Percentiles rank a stretch among this genome's conserved stretches.
Conservation (phyloP, 805 yeast species). For the Starmera pachycereana region DNA sequence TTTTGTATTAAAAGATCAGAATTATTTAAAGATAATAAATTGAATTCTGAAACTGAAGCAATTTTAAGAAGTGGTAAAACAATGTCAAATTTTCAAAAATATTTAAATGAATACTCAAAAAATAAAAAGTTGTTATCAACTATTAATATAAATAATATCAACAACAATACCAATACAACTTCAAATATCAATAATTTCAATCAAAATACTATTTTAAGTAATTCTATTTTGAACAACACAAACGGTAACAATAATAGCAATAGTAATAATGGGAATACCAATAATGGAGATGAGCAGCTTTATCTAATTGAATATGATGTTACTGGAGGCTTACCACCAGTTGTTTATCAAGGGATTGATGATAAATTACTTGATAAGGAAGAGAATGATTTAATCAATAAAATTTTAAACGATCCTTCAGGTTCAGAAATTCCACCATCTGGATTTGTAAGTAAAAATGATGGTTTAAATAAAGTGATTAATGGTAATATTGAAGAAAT, state of each 20-base stretch:
- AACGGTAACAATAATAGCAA: too few species aligned
- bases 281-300: constrained; percentile 33
- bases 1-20: constrained; percentile 59
- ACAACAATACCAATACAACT: too few species aligned
- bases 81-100: constrained; percentile 46
- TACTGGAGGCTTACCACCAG: constrained; percentile 66
- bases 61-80: constrained; percentile 51
- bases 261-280: constrained; percentile 9
- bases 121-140: constrained; percentile 19
- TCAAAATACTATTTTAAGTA: too few species aligned
- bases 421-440: constrained; percentile 24
- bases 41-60: constrained; percentile 65
- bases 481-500: constrained; percentile 63
- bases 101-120: constrained; percentile 20
- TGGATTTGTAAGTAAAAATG: constrained; percentile 29
- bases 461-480: constrained; percentile 53
- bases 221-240: too few species aligned
- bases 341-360: constrained; percentile 42
- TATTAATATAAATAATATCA: too few species aligned
- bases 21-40: constrained; percentile 46
- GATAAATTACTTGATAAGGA: constrained; percentile 33
- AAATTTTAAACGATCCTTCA: constrained; percentile 21
- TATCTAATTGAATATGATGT: constrained; percentile 78
- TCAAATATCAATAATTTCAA: too few species aligned
- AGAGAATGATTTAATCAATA: constrained; percentile 34